These are phyloP conservation scores for Amauroascus niger DNA, from an alignment of 2,329 filamentous ascomycete species.

Conservation along the genomic window DNA sequence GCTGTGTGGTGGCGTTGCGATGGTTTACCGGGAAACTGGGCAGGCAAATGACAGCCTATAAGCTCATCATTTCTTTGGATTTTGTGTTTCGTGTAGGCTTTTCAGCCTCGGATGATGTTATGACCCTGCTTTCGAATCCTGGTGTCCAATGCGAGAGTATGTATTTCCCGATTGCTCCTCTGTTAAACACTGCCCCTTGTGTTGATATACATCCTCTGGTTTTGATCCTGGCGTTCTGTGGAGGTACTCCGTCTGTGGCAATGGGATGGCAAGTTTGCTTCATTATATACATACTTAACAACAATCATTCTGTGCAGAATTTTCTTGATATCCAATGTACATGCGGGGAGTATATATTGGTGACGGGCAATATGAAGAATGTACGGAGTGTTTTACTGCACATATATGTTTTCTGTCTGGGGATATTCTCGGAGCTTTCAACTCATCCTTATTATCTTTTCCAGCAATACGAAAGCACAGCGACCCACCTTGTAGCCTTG, in stretches of 20 bases:
- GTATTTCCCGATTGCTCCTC: neutral
- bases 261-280: neutral
- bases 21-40: neutral
- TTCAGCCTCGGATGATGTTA: conserved; percentile 2
- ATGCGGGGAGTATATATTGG: neutral
- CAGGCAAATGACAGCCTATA: neutral
- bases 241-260: neutral
- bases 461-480: no score
- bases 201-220: neutral
- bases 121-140: neutral
- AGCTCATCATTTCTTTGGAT: neutral
- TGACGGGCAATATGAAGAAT: neutral
- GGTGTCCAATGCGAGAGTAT: neutral
- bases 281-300: neutral
- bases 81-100: neutral
- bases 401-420: no score
- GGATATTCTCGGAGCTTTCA: no score
- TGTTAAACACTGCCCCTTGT: neutral
- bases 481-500: no score
- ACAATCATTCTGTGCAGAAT: neutral
- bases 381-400: no score
- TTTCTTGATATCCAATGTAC: neutral
- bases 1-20: conserved; percentile 5
- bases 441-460: no score
- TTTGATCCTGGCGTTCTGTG: neutral